These are phyloP conservation scores for Thalia dealbata DNA, from an alignment of 176 grass and related monocot species.

Conservation along the genomic window DNA sequence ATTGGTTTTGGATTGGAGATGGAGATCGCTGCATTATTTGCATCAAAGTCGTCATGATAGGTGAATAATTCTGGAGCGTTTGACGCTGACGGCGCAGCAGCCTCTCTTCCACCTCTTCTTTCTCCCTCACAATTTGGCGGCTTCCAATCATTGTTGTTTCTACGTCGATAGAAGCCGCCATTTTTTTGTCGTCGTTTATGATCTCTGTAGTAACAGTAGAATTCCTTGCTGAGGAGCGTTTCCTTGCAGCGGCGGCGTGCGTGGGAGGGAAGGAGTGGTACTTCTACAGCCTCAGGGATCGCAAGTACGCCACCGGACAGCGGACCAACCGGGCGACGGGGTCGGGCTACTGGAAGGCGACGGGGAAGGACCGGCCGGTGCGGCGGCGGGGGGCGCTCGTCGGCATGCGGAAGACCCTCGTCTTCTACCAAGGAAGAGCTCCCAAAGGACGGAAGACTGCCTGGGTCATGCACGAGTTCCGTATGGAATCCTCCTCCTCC, in stretches of 20 bases:
- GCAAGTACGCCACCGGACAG: slow-evolving; percentile 80
- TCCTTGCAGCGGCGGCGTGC: slow-evolving; percentile 52
- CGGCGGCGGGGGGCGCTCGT: slow-evolving; percentile 44
- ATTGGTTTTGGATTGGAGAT: too few species aligned
- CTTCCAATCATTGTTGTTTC: too few species aligned
- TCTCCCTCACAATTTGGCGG: too few species aligned
- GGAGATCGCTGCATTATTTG: too few species aligned
- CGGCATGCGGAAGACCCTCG: slow-evolving; percentile 91
- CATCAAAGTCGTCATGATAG: too few species aligned
- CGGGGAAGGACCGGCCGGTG: slow-evolving; percentile 69
- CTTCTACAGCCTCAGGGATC: slow-evolving; percentile 66
- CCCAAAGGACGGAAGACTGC: slow-evolving; percentile 84
- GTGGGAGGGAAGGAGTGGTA: slow-evolving; percentile 76
- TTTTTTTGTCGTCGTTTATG: too few species aligned
- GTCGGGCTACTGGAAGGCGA: slow-evolving; percentile 91
- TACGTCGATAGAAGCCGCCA: too few species aligned
- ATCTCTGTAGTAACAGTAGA: too few species aligned
- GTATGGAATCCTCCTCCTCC: slow-evolving; percentile 39
- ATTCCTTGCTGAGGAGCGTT: too few species aligned
- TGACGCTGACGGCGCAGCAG: background rate
- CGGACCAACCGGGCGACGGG: slow-evolving; percentile 82
- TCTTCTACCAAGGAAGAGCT: slow-evolving; percentile 88
- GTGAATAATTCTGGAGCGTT: background rate
- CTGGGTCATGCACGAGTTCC: slow-evolving; percentile 98
- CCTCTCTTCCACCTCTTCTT: background rate